These are phyloP conservation scores for Przewalskia tangutica DNA, from an alignment of 257 asterid species.

Conservation along the genomic window DNA sequence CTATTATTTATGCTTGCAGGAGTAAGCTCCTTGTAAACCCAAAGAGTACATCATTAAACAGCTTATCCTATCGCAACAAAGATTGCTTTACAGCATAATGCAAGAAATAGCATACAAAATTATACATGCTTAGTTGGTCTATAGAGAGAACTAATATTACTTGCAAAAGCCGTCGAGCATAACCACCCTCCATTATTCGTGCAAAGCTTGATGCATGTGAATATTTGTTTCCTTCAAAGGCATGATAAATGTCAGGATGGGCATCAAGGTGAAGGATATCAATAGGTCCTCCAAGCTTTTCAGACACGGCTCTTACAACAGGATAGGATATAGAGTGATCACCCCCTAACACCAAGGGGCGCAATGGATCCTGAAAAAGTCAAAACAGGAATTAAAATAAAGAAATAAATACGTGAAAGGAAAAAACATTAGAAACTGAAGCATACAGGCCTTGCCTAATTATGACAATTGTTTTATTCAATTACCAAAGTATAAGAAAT, in stretches of 20 bases:
- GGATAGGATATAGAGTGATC: slow-evolving; percentile 97
- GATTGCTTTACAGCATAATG: background rate
- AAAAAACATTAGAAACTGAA: background rate
- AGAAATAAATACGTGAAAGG: background rate
- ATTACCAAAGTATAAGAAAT: background rate
- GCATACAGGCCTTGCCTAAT: background rate
- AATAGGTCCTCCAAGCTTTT: slow-evolving; percentile 94
- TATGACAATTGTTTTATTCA: background rate
- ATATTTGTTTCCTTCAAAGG: slow-evolving; percentile 89
- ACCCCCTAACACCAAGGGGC: slow-evolving; percentile 95
- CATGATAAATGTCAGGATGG: slow-evolving; percentile 90
- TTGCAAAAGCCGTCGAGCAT: slow-evolving; percentile 88
- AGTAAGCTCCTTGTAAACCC: background rate
- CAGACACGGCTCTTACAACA: slow-evolving; percentile 92
- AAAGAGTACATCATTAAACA: background rate
- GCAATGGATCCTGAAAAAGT: slow-evolving; percentile 54
- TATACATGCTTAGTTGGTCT: background rate
- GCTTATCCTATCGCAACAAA: background rate
- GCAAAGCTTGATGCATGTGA: slow-evolving; percentile 98
- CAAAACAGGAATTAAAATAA: background rate
- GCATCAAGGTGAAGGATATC: slow-evolving; percentile 99
- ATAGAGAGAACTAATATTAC: slow-evolving; percentile 20
- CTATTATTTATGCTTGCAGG: background rate
- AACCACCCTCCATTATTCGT: slow-evolving; percentile 98
- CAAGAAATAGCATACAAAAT: background rate